Evolutionary conservation across 148 eudicot genomes (phyloP).

Genomic region (Salicornia ramosissima): DNA sequence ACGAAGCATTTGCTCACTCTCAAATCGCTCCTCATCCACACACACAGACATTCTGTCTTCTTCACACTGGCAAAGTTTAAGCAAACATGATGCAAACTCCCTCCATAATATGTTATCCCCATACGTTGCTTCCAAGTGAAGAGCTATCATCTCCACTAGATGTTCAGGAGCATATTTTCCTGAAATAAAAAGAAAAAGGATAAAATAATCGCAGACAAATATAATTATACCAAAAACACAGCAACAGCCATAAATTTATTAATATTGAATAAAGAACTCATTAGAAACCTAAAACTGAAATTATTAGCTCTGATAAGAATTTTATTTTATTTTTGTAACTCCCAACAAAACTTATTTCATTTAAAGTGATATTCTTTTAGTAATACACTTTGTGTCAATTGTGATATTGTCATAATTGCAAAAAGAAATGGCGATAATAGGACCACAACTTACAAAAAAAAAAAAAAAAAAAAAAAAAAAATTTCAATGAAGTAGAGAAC

Average conservation of each 20-base stretch:
- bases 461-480: neutral
- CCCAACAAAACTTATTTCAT: neutral
- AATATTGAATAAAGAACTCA: neutral
- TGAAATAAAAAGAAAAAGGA: slow-evolving; percentile 21
- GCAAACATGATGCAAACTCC: slow-evolving; percentile 65
- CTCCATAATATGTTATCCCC: slow-evolving; percentile 54
- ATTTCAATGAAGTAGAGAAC: neutral
- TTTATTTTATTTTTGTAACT: neutral
- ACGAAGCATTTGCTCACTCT: slow-evolving; percentile 12
- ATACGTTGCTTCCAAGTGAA: slow-evolving; percentile 69
- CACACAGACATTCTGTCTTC: slow-evolving; percentile 63
- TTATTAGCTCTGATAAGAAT: neutral
- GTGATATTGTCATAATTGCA: neutral
- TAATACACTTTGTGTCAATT: neutral
- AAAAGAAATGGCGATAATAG: neutral
- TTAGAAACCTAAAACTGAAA: neutral
- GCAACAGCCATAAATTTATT: neutral
- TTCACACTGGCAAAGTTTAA: slow-evolving; percentile 47
- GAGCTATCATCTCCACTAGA: slow-evolving; percentile 66
- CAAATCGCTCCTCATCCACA: slow-evolving; percentile 29
- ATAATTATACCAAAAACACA: neutral
- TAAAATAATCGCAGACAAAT: neutral
- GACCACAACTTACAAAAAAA: neutral
- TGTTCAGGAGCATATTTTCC: slow-evolving; percentile 59
- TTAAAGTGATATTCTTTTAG: neutral